phyloP scores from a whole-genome alignment of 1,284 basidiomycete genomes.

The Austropuccinia psidii region DNA sequence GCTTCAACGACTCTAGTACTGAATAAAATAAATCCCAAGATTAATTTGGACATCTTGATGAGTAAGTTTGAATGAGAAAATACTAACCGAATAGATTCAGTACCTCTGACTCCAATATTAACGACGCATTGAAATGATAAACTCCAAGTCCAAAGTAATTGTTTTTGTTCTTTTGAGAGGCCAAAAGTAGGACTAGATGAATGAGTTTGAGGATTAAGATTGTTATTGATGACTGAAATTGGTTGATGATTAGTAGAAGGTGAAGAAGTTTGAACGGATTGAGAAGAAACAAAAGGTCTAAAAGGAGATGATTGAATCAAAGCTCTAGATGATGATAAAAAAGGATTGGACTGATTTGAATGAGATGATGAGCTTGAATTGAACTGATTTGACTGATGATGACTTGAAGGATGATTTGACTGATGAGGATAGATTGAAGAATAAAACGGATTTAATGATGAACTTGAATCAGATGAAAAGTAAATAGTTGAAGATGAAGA shows the following conservation, averaged over 20 bases:
- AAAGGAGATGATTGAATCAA: neutral
- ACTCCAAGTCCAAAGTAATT: conserved; percentile 55
- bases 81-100: conserved; percentile 56
- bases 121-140: conserved; percentile 95
- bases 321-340: neutral
- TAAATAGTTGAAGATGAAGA: conserved; percentile 41
- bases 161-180: conserved; percentile 39
- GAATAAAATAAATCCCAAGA: conserved; percentile 53
- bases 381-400: neutral
- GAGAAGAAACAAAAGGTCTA: neutral
- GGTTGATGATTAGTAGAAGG: neutral
- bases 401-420: neutral
- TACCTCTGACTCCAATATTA: conserved; percentile 95
- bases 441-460: too few relatives aligned
- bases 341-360: neutral
- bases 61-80: neutral
- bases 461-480: neutral
- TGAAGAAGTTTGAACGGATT: neutral
- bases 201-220: conserved; percentile 38
- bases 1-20: conserved; percentile 90
- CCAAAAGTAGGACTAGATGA: conserved; percentile 58
- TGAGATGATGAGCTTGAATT: neutral
- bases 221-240: neutral
- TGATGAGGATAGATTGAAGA: too few relatives aligned
- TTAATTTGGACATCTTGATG: neutral